phyloP scores from a whole-genome alignment of 2,329 filamentous ascomycete species.

The Stylonectria norvegica region DNA sequence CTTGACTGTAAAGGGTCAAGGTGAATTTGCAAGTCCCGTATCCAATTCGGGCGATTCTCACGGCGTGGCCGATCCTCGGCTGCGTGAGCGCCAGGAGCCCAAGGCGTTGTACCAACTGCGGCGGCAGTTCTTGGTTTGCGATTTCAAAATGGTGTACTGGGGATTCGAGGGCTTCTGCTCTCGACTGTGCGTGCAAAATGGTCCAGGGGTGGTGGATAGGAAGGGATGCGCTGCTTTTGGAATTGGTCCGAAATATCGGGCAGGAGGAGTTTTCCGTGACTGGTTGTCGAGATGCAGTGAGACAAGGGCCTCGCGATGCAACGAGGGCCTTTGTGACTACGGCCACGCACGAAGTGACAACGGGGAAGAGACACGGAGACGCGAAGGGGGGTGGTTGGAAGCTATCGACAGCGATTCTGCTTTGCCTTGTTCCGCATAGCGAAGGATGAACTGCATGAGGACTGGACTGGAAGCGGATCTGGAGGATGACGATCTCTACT shows the following conservation, averaged over 20 bases:
- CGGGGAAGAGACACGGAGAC: slow-evolving; percentile 1
- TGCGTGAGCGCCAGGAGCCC: slow-evolving; percentile 13
- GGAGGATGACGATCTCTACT: slow-evolving; percentile 9
- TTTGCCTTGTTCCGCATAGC: slow-evolving; percentile 12
- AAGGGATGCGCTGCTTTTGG: slow-evolving; percentile 10
- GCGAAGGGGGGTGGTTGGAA: slow-evolving; percentile 2
- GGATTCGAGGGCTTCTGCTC: slow-evolving; percentile 12
- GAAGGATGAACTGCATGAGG: slow-evolving; percentile 8
- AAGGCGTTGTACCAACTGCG: slow-evolving; percentile 18
- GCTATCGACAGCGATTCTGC: slow-evolving; percentile 12
- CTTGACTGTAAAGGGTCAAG: slow-evolving; percentile 10
- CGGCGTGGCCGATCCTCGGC: slow-evolving; percentile 10
- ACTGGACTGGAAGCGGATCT: slow-evolving; percentile 6
- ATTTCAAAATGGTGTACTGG: slow-evolving; percentile 17
- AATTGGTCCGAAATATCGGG: background rate
- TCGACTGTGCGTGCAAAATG: slow-evolving; percentile 9
- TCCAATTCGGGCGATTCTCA: slow-evolving; percentile 21
- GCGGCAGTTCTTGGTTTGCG: slow-evolving; percentile 16
- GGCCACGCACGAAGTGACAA: slow-evolving; percentile 1
- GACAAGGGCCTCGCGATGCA: slow-evolving; percentile 6
- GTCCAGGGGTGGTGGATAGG: slow-evolving; percentile 10
- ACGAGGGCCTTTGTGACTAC: slow-evolving; percentile 6
- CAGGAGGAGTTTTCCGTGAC: slow-evolving; percentile 8
- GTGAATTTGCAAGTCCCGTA: slow-evolving; percentile 18
- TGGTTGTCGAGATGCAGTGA: slow-evolving; percentile 6